phyloP scores from a whole-genome alignment of 805 yeast species.

The Isabelozyma rhagii region DNA sequence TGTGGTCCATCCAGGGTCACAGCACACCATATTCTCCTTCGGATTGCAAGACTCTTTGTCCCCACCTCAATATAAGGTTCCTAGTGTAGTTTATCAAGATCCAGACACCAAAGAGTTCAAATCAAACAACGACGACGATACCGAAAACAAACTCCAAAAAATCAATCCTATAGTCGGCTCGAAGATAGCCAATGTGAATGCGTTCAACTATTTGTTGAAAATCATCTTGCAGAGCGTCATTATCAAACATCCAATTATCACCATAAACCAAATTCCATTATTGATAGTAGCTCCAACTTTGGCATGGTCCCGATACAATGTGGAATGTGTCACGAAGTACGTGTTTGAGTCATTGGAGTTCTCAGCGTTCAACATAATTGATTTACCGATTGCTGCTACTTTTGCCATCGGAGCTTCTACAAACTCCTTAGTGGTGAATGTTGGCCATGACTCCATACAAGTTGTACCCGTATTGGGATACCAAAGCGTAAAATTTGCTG shows the following conservation, averaged over 20 bases:
- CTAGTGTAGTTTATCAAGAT: slow-evolving; percentile 68
- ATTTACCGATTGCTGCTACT: slow-evolving; percentile 63
- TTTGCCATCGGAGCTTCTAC: slow-evolving; percentile 69
- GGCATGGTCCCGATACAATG: slow-evolving; percentile 63
- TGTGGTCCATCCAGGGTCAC: slow-evolving; percentile 78
- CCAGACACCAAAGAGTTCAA: slow-evolving; percentile 34
- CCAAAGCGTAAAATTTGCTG: slow-evolving; percentile 56
- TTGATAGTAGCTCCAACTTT: slow-evolving; percentile 59
- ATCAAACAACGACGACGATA: slow-evolving; percentile 29
- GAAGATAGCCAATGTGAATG: slow-evolving; percentile 61
- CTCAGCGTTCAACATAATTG: slow-evolving; percentile 68
- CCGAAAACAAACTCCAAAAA: slow-evolving; percentile 21
- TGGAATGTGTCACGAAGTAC: slow-evolving; percentile 71
- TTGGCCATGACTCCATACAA: slow-evolving; percentile 75
- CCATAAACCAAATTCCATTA: slow-evolving; percentile 68
- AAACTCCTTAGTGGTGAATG: slow-evolving; percentile 72
- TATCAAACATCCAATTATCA: slow-evolving; percentile 37
- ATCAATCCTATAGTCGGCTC: slow-evolving; percentile 67
- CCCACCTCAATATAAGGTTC: slow-evolving; percentile 73
- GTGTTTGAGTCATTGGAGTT: slow-evolving; percentile 71
- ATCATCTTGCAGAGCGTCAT: slow-evolving; percentile 39
- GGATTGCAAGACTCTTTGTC: slow-evolving; percentile 74
- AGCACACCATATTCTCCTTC: slow-evolving; percentile 68
- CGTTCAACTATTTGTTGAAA: slow-evolving; percentile 61
- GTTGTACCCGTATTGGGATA: slow-evolving; percentile 78